These are phyloP conservation scores for Bryum argenteum DNA, from an alignment of 225 moss, liverwort and hornwort genomes.

Conservation along the genomic window DNA sequence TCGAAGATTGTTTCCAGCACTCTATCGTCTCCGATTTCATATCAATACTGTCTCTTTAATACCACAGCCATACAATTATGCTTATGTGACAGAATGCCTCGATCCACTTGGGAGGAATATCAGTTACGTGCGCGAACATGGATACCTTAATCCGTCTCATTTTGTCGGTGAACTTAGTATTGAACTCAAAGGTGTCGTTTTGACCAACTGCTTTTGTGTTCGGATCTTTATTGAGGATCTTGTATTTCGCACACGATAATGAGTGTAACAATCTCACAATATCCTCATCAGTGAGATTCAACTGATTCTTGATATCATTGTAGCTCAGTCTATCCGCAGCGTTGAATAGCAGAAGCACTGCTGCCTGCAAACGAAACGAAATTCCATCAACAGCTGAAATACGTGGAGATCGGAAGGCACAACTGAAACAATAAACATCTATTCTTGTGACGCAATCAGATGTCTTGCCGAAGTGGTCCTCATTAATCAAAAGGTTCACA, in stretches of 20 bases:
- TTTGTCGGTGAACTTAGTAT: constrained; percentile 87
- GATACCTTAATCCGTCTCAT: constrained; percentile 88
- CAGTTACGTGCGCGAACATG: background rate
- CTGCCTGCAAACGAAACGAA: constrained; percentile 55
- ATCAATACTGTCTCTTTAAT: background rate
- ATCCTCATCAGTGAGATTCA: constrained; percentile 90
- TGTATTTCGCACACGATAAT: constrained; percentile 91
- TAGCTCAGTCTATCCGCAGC: constrained; percentile 82
- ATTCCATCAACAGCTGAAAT: background rate
- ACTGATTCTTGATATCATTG: constrained; percentile 79
- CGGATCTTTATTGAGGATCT: constrained; percentile 82
- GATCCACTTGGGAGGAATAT: background rate
- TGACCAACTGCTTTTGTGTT: constrained; percentile 64
- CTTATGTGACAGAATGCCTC: constrained; percentile 1
- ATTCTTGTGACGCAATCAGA: background rate
- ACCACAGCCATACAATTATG: background rate
- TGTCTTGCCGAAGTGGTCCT: background rate
- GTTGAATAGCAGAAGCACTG: constrained; percentile 87
- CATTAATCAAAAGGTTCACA: constrained; percentile 1
- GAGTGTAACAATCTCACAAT: constrained; percentile 86
- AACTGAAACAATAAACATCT: background rate
- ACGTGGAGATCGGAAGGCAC: constrained; percentile 11
- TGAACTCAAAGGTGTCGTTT: constrained; percentile 78
- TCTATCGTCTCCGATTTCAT: background rate
- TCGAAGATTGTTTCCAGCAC: constrained; percentile 11